Percentiles rank a stretch among this genome's conserved stretches.
These are phyloP conservation scores for Penicillium soppii DNA, from an alignment of 495 filamentous ascomycete species.

Conservation along the genomic window DNA sequence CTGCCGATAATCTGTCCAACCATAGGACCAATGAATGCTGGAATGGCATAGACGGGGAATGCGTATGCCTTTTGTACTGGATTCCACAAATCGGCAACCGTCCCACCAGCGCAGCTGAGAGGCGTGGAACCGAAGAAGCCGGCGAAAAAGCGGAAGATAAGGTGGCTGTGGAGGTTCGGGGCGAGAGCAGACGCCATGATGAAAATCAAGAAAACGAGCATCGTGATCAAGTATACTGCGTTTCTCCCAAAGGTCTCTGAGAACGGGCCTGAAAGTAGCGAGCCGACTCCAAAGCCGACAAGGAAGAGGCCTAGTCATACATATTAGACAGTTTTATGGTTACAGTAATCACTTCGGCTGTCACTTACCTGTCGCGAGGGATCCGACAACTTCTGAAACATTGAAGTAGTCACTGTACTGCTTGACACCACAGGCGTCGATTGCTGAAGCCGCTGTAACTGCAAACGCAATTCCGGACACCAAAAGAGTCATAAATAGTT, in stretches of 20 bases:
- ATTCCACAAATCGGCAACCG: slow-evolving; percentile 44
- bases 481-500: slow-evolving; percentile 34
- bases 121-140: slow-evolving; percentile 47
- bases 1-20: slow-evolving; percentile 42
- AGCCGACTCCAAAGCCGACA: slow-evolving; percentile 56
- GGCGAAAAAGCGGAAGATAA: slow-evolving; percentile 47
- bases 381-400: slow-evolving; percentile 48
- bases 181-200: slow-evolving; percentile 43
- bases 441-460: slow-evolving; percentile 45
- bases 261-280: slow-evolving; percentile 44
- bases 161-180: slow-evolving; percentile 41
- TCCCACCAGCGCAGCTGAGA: slow-evolving; percentile 45
- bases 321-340: background rate
- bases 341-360: background rate
- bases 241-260: slow-evolving; percentile 56
- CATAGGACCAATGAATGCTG: slow-evolving; percentile 38
- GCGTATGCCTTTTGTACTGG: slow-evolving; percentile 40
- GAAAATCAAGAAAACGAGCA: slow-evolving; percentile 44
- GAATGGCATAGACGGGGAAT: slow-evolving; percentile 43
- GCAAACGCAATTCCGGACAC: slow-evolving; percentile 52
- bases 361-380: slow-evolving; percentile 29
- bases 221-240: slow-evolving; percentile 51
- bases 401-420: slow-evolving; percentile 47
- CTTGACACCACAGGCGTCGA: slow-evolving; percentile 47
- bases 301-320: background rate